Evolutionary conservation across 352 stramenopile genomes (phyloP).

Genomic region (Phytopythium vexans): DNA sequence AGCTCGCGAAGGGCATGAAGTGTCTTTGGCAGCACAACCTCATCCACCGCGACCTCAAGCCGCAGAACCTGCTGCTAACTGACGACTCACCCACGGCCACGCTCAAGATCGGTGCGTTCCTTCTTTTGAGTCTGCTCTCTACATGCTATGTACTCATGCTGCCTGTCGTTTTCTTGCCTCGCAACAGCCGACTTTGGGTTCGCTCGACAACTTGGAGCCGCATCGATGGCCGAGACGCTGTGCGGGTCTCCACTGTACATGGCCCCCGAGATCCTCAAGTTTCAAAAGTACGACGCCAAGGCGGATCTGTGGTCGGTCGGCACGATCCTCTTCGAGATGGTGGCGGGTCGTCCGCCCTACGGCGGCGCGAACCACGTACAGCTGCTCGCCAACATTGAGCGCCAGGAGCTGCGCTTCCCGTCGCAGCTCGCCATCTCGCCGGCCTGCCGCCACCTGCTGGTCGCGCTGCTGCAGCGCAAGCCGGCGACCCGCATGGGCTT

Average conservation of each 20-base stretch:
- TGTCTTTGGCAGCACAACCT: constrained; percentile 74
- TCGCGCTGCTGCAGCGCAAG: constrained; percentile 83
- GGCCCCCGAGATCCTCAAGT: constrained; percentile 95
- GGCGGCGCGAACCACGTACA: constrained; percentile 94
- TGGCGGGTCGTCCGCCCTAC: constrained; percentile 92
- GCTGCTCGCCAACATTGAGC: constrained; percentile 92
- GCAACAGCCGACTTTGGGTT: constrained; percentile 95
- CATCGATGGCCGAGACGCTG: constrained; percentile 94
- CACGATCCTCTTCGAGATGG: constrained; percentile 96
- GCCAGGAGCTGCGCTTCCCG: constrained; percentile 86
- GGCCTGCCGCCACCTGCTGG: constrained; percentile 77
- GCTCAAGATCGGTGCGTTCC: constrained; percentile 61
- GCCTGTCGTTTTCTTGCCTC: constrained; percentile 8
- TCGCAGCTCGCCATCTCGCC: constrained; percentile 73
- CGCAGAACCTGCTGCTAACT: constrained; percentile 94
- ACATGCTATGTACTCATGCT: constrained; percentile 5
- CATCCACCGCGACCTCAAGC: constrained; percentile 92
- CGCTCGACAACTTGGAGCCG: constrained; percentile 89
- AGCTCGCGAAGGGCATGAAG: constrained; percentile 71
- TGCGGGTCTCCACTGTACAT: constrained; percentile 97
- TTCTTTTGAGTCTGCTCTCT: background rate
- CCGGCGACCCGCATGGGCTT: constrained; percentile 86
- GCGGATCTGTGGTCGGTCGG: constrained; percentile 96
- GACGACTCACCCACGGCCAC: constrained; percentile 47
- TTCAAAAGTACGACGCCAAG: constrained; percentile 95